Evolutionary conservation across 257 asterid species (phyloP).

Genomic region (Pogostemon cablin): DNA sequence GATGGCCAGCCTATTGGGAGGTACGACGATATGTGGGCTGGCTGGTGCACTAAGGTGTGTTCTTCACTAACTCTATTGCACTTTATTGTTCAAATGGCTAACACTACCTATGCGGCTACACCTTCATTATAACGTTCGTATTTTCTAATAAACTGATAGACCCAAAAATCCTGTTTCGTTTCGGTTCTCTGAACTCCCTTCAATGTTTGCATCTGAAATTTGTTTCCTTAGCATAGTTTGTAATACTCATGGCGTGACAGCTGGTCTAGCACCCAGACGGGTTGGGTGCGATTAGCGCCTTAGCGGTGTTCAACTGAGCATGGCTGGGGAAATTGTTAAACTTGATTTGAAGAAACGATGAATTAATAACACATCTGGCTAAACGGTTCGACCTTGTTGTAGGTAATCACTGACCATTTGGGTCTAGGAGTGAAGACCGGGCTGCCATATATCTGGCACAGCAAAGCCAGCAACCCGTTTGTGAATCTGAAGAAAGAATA

Average conservation of each 20-base stretch:
- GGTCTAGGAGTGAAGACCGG: slow-evolving; percentile 75
- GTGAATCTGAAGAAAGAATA: slow-evolving; percentile 69
- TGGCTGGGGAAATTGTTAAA: neutral
- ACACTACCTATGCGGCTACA: too few species aligned
- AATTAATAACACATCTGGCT: neutral
- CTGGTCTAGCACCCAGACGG: too few species aligned
- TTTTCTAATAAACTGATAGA: too few species aligned
- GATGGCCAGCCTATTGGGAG: slow-evolving; percentile 62
- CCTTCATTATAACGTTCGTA: too few species aligned
- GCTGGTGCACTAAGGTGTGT: slow-evolving; percentile 61
- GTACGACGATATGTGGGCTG: slow-evolving; percentile 64
- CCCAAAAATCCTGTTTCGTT: too few species aligned
- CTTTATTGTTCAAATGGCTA: neutral
- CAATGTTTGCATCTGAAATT: too few species aligned
- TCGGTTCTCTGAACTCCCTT: too few species aligned
- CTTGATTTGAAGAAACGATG: neutral
- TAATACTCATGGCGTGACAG: too few species aligned
- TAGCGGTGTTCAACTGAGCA: too few species aligned
- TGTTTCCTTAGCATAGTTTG: too few species aligned
- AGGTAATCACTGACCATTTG: slow-evolving; percentile 71
- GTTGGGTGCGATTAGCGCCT: too few species aligned
- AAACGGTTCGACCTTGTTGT: neutral
- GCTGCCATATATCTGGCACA: slow-evolving; percentile 81
- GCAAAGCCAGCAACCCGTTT: slow-evolving; percentile 81
- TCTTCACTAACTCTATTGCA: neutral